phyloP scores from a whole-genome alignment of 805 yeast genomes.

The Yarrowia porcina region DNA sequence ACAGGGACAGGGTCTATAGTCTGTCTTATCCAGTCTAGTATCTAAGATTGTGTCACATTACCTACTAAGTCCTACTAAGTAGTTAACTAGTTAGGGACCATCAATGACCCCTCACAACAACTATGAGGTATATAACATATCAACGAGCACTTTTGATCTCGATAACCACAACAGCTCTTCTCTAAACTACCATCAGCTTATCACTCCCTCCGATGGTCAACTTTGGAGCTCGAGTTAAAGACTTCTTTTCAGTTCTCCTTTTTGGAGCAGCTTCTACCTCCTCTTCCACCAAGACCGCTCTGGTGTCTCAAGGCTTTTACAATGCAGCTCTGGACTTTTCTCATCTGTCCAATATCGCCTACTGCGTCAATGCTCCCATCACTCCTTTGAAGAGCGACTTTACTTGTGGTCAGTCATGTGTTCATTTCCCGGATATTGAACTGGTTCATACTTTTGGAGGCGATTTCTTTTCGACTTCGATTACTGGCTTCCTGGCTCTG shows the following conservation, averaged over 20 bases:
- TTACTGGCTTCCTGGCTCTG: slow-evolving; percentile 11
- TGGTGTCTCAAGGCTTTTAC: neutral
- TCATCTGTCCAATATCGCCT: slow-evolving; percentile 17
- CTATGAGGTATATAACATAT: no score
- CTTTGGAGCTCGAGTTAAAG: neutral
- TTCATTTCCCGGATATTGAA: neutral
- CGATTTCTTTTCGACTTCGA: neutral
- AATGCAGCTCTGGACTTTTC: neutral
- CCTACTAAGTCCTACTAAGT: no score
- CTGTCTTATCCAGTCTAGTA: no score
- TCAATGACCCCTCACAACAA: no score
- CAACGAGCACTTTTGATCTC: no score
- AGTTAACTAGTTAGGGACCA: no score
- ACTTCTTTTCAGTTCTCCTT: neutral
- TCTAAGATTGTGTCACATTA: no score
- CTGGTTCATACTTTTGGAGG: neutral
- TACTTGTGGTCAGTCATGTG: neutral
- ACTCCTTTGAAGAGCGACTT: neutral
- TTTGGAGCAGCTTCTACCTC: neutral
- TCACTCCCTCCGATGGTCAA: no score
- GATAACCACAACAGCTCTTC: no score
- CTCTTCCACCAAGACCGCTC: neutral
- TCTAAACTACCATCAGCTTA: no score
- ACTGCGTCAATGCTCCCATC: neutral
- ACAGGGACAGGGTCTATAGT: neutral